phyloP scores from a whole-genome alignment of 2,329 filamentous ascomycete genomes.

The Phoma sp. region DNA sequence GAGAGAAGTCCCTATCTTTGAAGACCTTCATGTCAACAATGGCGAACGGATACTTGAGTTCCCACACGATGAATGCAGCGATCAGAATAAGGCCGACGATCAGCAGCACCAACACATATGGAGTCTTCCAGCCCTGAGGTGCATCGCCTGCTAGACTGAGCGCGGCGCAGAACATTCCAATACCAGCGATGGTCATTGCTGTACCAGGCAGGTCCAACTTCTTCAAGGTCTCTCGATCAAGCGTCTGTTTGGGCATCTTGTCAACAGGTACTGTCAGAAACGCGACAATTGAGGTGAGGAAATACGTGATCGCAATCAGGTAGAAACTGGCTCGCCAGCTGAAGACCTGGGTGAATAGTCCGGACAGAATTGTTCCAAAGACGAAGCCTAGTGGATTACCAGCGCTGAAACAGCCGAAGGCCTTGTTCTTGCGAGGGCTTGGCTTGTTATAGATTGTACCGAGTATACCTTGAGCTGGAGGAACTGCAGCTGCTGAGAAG shows the following conservation, averaged over 20 bases:
- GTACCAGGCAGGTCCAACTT: conserved; percentile 68
- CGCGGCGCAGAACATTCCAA: conserved; percentile 68
- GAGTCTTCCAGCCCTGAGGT: conserved; percentile 65
- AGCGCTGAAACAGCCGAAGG: conserved; percentile 67
- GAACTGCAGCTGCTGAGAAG: conserved; percentile 67
- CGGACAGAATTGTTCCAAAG: conserved; percentile 65
- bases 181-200: conserved; percentile 65
- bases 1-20: conserved; percentile 67
- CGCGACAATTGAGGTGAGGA: conserved; percentile 62
- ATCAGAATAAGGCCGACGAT: conserved; percentile 65
- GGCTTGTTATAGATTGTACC: conserved; percentile 69
- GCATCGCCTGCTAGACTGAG: conserved; percentile 62
- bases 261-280: conserved; percentile 67
- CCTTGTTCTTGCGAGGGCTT: conserved; percentile 66
- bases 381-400: conserved; percentile 65
- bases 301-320: conserved; percentile 68
- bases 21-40: conserved; percentile 63
- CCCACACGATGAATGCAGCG: conserved; percentile 66
- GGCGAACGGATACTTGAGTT: conserved; percentile 57
- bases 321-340: conserved; percentile 70
- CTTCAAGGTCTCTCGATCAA: conserved; percentile 57
- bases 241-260: conserved; percentile 52
- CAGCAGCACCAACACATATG: conserved; percentile 67
- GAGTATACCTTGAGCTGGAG: conserved; percentile 68
- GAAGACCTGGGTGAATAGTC: conserved; percentile 65